A percentile compares a stretch with the other conserved stretches of the same genome.
These are phyloP conservation scores for Cadophora gregata DNA, from an alignment of 2,329 filamentous ascomycete genomes.

Conservation along the genomic window DNA sequence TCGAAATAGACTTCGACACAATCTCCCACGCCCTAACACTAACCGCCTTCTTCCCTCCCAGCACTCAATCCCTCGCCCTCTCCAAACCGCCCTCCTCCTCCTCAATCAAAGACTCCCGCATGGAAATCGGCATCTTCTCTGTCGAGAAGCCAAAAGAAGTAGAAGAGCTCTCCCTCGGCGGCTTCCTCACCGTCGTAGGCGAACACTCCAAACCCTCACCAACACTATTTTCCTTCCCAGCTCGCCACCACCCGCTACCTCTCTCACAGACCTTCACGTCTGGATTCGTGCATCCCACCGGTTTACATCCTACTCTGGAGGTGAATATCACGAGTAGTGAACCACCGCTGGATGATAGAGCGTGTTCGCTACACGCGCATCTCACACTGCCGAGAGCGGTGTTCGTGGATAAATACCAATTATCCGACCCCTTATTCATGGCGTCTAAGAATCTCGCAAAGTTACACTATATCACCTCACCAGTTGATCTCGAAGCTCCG, in stretches of 20 bases:
- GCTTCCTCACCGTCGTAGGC: slow-evolving; percentile 79
- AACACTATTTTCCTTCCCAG: slow-evolving; percentile 82
- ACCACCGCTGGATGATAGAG: slow-evolving; percentile 57
- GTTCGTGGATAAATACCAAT: slow-evolving; percentile 88
- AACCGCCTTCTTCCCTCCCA: slow-evolving; percentile 66
- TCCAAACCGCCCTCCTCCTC: slow-evolving; percentile 47
- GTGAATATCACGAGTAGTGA: slow-evolving; percentile 63
- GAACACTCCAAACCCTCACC: slow-evolving; percentile 74
- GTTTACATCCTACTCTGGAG: slow-evolving; percentile 82
- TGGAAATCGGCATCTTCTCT: slow-evolving; percentile 83
- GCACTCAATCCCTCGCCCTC: slow-evolving; percentile 36
- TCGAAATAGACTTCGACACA: slow-evolving; percentile 81
- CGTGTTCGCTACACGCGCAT: slow-evolving; percentile 79
- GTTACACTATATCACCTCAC: slow-evolving; percentile 72
- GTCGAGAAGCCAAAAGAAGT: slow-evolving; percentile 67
- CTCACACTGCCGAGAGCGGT: slow-evolving; percentile 80
- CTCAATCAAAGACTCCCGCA: slow-evolving; percentile 48
- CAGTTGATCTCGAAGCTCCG: slow-evolving; percentile 89
- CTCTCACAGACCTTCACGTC: slow-evolving; percentile 62
- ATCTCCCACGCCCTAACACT: slow-evolving; percentile 69
- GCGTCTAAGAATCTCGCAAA: slow-evolving; percentile 77
- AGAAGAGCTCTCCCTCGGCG: slow-evolving; percentile 79
- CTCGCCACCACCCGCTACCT: slow-evolving; percentile 68
- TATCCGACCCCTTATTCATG: slow-evolving; percentile 78
- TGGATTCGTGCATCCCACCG: slow-evolving; percentile 72